Evolutionary conservation across 2,329 filamentous ascomycete genomes (phyloP), one percentile per base, ranked within the genome.

Genomic region (Ascocoryne sarcoides): DNA sequence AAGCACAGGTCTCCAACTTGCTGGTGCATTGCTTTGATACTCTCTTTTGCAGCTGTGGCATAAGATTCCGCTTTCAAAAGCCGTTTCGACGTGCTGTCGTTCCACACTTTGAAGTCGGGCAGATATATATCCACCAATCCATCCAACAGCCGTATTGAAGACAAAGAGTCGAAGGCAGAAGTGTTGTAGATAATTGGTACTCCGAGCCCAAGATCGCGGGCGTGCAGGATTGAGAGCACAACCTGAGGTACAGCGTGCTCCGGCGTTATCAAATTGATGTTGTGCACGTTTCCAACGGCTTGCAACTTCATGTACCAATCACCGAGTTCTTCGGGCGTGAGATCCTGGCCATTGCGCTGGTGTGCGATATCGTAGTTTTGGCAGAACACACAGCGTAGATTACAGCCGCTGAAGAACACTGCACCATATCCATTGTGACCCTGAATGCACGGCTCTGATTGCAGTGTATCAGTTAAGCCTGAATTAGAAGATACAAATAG

Each of bases 101-200:
- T 73, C 84, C 84, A 92, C 8, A 89, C 76, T 60, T 93, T 92
- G 67, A 92, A 92, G 57, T 93, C 85, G 0, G 85, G 82, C n/a
- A 93, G 67, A 57, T 92, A 93, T 32, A 93, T 87, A 58, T 92
- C 85, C 0, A 92, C 76, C 19, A 93, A 65, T 0, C 85, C 85
- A 51, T 92, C 79, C 52, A 93, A 71, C 7, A 92, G 67, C 44
- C 76, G 63, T 1, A 93, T 65, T 1, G 81, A 87, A 2, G 76
- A 79, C 0, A 82, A 64, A 1, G 80, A 86, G 62, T 93, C 86
- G 55, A 84, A 93, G 9, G 81, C 79, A 0, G 82, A 88, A 0
- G 84, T 89, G 56, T 93, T 93, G 68, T 93, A 92, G 23, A 93
- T 71, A 51, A 93, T 80, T 2, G 85, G 85, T 9, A 90, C 55